phyloP scores from a whole-genome alignment of 1,284 basidiomycete species.

The Sporisorium sorghi region DNA sequence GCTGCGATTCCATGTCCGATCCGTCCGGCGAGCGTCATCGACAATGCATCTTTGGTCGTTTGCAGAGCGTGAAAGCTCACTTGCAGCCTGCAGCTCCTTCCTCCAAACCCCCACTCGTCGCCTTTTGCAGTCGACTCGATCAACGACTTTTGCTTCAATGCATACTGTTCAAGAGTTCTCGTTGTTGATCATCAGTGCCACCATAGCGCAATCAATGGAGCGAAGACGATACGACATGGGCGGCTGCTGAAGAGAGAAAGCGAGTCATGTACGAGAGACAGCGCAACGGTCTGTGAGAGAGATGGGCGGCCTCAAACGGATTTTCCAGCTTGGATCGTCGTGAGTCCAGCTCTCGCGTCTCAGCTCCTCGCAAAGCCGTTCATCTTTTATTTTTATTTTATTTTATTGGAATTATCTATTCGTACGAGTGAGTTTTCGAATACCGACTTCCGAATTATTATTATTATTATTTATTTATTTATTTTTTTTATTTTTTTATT shows the following conservation, averaged over 20 bases:
- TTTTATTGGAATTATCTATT: too few species aligned
- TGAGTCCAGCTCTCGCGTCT: not conserved
- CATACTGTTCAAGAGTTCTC: too few species aligned
- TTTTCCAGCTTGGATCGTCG: slow-evolving; percentile 5
- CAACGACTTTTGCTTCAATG: too few species aligned
- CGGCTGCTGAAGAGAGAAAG: too few species aligned
- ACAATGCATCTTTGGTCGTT: slow-evolving; percentile 2
- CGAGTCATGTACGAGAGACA: not conserved
- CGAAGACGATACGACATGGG: too few species aligned
- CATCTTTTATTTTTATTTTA: too few species aligned
- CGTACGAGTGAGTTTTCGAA: not conserved
- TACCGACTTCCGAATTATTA: slow-evolving; percentile 23
- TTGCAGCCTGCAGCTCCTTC: not conserved
- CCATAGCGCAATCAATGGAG: too few species aligned
- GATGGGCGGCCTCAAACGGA: slow-evolving; percentile 35
- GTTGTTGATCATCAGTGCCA: too few species aligned
- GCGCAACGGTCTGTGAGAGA: not conserved
- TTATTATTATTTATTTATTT: too few species aligned
- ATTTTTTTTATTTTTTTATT: too few species aligned
- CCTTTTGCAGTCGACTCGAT: too few species aligned
- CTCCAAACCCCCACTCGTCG: not conserved
- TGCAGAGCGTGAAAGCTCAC: slow-evolving; percentile 40
- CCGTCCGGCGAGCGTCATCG: slow-evolving; percentile 22
- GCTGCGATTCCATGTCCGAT: too few species aligned
- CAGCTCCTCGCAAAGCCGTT: slow-evolving; percentile 34